phyloP scores from a whole-genome alignment of 2,329 filamentous ascomycete species.

The Lecanicillium sp. region DNA sequence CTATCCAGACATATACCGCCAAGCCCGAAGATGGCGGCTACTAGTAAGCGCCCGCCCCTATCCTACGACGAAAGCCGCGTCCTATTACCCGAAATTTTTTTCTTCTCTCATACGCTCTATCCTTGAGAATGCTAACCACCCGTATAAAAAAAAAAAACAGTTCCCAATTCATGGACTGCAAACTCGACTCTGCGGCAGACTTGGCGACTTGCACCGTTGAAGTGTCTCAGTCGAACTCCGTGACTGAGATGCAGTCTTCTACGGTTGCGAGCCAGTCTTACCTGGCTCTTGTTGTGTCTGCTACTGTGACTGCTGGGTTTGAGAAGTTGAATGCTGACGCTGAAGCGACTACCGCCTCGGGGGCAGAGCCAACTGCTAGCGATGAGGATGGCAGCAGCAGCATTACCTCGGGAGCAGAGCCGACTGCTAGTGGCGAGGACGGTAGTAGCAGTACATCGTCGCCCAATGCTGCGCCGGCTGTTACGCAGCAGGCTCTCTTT shows the following conservation, averaged over 20 bases:
- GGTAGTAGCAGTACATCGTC: conserved; percentile 12
- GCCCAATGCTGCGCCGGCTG: conserved; percentile 22
- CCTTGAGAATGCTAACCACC: too few species aligned
- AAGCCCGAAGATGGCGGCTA: conserved; percentile 7
- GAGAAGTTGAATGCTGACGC: conserved; percentile 21
- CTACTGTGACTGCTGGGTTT: conserved; percentile 29
- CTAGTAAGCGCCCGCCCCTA: too few species aligned
- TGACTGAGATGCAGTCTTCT: conserved; percentile 1
- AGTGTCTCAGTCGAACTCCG: conserved; percentile 2
- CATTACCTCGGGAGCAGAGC: conserved; percentile 7
- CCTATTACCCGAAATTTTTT: too few species aligned
- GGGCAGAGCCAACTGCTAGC: conserved; percentile 8
- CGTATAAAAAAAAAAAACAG: too few species aligned
- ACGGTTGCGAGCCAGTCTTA: conserved; percentile 13
- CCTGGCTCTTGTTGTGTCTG: conserved; percentile 14
- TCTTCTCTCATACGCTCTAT: too few species aligned
- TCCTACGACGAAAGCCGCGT: too few species aligned
- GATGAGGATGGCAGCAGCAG: conserved; percentile 6
- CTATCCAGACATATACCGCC: conserved; percentile 11
- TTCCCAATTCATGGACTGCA: conserved; percentile 15
- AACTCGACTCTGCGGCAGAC: conserved; percentile 16
- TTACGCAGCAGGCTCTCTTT: conserved; percentile 25
- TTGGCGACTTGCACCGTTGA: conserved; percentile 15
- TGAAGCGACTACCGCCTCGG: conserved; percentile 9
- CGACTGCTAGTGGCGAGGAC: conserved; percentile 1